A percentile compares a stretch with the other conserved stretches of the same genome.
These are phyloP conservation scores for Astrephomene gubernaculifera DNA, from an alignment of 139 green algal species.

Conservation along the genomic window DNA sequence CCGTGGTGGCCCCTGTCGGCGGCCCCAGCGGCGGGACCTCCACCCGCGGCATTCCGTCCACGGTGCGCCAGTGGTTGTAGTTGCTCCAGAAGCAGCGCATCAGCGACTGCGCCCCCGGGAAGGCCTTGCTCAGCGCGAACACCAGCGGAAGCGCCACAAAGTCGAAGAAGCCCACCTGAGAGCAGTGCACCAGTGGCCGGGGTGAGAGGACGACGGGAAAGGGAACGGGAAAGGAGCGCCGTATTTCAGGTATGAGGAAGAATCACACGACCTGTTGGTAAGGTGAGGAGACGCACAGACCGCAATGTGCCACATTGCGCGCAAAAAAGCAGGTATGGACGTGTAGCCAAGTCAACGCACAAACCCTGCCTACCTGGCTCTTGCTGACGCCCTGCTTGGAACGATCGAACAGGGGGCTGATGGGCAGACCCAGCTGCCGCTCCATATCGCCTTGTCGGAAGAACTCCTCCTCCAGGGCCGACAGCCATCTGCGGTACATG, in stretches of 20 bases:
- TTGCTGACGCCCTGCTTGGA: slow-evolving; percentile 56
- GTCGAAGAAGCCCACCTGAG: slow-evolving; percentile 49
- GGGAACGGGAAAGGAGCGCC: no score
- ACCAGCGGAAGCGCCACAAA: slow-evolving; percentile 44
- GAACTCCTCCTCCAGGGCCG: slow-evolving; percentile 61
- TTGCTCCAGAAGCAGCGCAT: background rate
- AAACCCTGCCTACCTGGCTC: slow-evolving; percentile 42
- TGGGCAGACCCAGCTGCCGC: slow-evolving; percentile 36
- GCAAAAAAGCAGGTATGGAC: background rate
- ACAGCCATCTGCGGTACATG: slow-evolving; percentile 59
- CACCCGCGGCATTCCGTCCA: background rate
- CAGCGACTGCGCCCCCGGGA: slow-evolving; percentile 5
- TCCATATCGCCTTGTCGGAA: slow-evolving; percentile 68
- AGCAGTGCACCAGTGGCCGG: background rate
- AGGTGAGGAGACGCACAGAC: background rate
- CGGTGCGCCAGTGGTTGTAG: slow-evolving; percentile 28
- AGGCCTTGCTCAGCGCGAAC: background rate
- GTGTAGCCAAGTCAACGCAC: background rate
- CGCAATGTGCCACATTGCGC: background rate
- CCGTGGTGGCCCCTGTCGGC: no score
- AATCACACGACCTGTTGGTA: background rate
- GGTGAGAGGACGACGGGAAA: no score
- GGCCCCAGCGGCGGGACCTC: background rate
- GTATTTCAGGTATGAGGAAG: background rate
- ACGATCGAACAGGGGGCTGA: slow-evolving; percentile 62